Evolutionary conservation across 2,329 filamentous ascomycete genomes (phyloP), one percentile per base, ranked within the genome.

Genomic region (Microcera coccophila): DNA sequence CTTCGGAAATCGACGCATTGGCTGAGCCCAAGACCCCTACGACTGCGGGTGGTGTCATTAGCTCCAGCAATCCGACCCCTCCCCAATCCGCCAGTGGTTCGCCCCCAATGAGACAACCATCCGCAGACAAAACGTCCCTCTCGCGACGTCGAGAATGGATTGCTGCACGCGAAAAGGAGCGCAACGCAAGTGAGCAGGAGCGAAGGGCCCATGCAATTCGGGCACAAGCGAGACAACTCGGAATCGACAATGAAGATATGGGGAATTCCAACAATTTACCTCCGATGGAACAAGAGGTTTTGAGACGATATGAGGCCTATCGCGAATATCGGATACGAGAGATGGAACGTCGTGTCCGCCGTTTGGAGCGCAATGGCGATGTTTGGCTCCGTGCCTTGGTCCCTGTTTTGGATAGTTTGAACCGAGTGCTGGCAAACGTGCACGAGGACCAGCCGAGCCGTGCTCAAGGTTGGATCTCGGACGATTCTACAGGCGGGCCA

Each of bases 301-400:
- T 66, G 15, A 53, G 58, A 4, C 62, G 65, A 8, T 70, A 72
- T 44, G 67, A 73, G 36, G 62, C 60, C 3, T 65, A 72, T 20
- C 61, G 65, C 9, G 68, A 71, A 44, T 61, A 65, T 16, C 70
- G 67, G 7, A 57, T 72, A 14, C 64, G 63, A 18, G 74, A 78
- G 29, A 69, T 76, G 59, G 72, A 75, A 48, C 63, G 63, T 10
- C 68, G 74, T 1, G 55, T 77, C 11, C 65, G 67, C 5, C 62
- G 64, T 14, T 62, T 77, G 2, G 74, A 78, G 57, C 62, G 64
- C 14, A 71, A 72, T 37, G 68, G 70, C 31, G 71, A 76, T 29
- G 58, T 70, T 3, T 71, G 70, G 67, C 56, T 72, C 32, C 61
- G 66, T 12, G 67, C 71, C 3, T 54, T 77, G 19, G 59, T 70